Conservation (phyloP, 352 stramenopile genomes). For the Phytophthora litchii region DNA sequence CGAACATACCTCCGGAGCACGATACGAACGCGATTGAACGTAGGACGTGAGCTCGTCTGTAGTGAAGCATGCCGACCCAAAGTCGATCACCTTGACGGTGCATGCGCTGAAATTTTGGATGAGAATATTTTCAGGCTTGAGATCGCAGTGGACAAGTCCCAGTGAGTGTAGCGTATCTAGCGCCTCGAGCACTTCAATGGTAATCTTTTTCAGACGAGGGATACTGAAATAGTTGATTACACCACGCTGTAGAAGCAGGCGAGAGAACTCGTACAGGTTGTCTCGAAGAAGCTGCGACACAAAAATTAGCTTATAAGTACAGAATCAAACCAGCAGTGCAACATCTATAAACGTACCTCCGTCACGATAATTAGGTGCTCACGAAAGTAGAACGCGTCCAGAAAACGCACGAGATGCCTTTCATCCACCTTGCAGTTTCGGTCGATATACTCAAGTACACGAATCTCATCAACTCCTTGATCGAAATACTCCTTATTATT, state of each 20-base stretch:
- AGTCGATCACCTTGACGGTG: constrained; percentile 98
- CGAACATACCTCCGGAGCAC: constrained; percentile 91
- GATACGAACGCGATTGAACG: constrained; percentile 98
- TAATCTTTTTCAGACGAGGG: constrained; percentile 92
- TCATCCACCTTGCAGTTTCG: constrained; percentile 87
- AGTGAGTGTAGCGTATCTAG: constrained; percentile 90
- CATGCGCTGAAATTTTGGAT: constrained; percentile 90
- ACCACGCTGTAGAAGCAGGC: constrained; percentile 73
- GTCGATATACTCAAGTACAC: constrained; percentile 75
- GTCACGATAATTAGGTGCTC: constrained; percentile 97
- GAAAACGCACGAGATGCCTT: constrained; percentile 93
- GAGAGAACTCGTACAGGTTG: constrained; percentile 99
- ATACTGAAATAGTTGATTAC: constrained; percentile 96
- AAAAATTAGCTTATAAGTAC: background rate
- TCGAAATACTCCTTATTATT: constrained; percentile 99
- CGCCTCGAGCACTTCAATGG: constrained; percentile 94
- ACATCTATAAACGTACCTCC: constrained; percentile 72
- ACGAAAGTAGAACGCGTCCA: constrained; percentile 96
- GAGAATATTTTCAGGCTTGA: constrained; percentile 99
- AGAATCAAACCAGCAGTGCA: background rate
- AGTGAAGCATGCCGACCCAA: constrained; percentile 96
- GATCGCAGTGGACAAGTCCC: constrained; percentile 97
- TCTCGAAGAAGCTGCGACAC: constrained; percentile 88
- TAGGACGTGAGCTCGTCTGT: constrained; percentile 96
- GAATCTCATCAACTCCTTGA: constrained; percentile 90